Evolutionary conservation across 257 asterid species (phyloP).

Genomic region (Euphrasia confusa): DNA sequence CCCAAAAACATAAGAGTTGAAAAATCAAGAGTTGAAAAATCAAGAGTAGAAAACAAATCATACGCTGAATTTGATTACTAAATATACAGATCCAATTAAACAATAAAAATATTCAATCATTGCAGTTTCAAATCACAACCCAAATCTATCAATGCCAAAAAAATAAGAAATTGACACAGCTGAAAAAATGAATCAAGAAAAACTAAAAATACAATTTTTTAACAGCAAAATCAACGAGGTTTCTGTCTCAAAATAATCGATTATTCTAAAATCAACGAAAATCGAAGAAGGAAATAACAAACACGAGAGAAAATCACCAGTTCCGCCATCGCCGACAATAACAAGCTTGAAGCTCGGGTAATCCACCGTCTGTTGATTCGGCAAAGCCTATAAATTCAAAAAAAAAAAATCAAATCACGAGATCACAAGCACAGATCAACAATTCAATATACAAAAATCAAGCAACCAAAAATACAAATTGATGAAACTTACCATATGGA

Average conservation of each 20-base stretch:
- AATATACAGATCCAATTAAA: not conserved
- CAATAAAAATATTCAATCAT: not conserved
- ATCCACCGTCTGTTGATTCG: slow-evolving; percentile 70
- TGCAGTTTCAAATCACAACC: not conserved
- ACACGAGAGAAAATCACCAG: slow-evolving; percentile 38
- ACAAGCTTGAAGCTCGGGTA: slow-evolving; percentile 88
- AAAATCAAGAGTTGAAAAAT: not conserved
- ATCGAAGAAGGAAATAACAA: not conserved
- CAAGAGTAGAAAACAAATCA: not conserved
- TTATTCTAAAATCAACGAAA: not conserved
- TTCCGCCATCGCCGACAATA: slow-evolving; percentile 88
- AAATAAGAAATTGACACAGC: not conserved
- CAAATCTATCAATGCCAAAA: not conserved
- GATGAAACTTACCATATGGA: not conserved
- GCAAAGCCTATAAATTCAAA: slow-evolving; percentile 47
- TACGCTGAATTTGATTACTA: not conserved
- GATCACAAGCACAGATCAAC: no score
- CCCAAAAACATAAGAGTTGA: not conserved
- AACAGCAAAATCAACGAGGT: not conserved
- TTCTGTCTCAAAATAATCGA: not conserved
- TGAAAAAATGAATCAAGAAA: not conserved
- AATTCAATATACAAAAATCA: not conserved
- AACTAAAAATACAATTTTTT: not conserved
- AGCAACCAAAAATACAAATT: not conserved
- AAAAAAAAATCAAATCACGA: not conserved